Base-by-base conservation (phyloP, 805 yeast species). In the Candida ortonii region DNA sequence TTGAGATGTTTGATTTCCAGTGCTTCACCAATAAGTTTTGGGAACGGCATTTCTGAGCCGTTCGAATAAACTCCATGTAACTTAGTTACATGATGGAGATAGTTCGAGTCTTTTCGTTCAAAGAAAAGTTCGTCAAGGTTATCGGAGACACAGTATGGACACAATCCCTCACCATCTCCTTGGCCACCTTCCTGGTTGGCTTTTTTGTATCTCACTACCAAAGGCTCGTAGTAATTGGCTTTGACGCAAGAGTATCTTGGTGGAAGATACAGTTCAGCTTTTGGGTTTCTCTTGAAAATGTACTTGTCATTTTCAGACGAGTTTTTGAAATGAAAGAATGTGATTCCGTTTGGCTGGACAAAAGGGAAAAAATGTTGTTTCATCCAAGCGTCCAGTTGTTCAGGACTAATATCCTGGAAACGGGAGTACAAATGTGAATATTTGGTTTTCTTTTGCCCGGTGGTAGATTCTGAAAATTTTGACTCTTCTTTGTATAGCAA, bases 81-180 rank as follows among this genome's bases (percentile, higher is more conserved):
- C 27, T 50, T 54, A 5, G 58, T 47, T 21, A 59, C 50, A 35
- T 59, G 64, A 23, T 57, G 61, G n/a, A 53, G 44, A 28, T 59
- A 59, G 17, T 44, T 43, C 5, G 56, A 49, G 14, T 49, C 52
- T 28, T 45, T 46, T 38, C 48, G 33, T 29, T 51, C 53, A 30
- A 43, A 46, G 34, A 55, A 59, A 5, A 45, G 38, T 17, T 35
- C 42, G 25, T 44, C 41, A 10, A 36, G 22, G 24, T 36, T 34
- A 12, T 24, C 30, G 7, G 41, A 33, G n/a, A 36, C 35, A 39
- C 62, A 57, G 32, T 55, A 57, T 6, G 61, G 61, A 30, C 62
- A 57, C 14, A 57, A 41, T 5, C 61, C 62, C 25, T 50, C 49
- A 8, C 48, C 44, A 11, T 38, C 43, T n/a, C 47, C 44, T 26